These are phyloP conservation scores for Elaeis oleifera DNA, from an alignment of 202 grass and related monocot species.

Conservation along the genomic window DNA sequence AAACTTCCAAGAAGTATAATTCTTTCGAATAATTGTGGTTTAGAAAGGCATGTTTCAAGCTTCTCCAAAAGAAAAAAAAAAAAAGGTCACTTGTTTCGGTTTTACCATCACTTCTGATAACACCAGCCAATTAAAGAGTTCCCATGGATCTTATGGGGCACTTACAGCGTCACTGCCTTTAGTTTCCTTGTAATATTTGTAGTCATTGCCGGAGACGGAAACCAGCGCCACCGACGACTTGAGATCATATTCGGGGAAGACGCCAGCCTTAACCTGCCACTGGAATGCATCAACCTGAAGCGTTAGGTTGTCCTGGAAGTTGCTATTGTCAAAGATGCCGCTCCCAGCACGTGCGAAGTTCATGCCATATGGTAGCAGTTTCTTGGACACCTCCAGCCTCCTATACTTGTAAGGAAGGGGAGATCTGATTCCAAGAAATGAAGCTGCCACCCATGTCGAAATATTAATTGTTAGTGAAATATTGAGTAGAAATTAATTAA, in stretches of 20 bases:
- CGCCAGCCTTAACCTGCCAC: constrained; percentile 19
- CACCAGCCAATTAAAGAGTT: no score
- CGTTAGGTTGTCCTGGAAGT: constrained; percentile 64
- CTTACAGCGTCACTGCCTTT: no score
- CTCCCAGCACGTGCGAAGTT: constrained; percentile 75
- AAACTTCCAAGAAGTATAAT: no score
- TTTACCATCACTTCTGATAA: no score
- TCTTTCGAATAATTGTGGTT: no score
- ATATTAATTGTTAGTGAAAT: not conserved
- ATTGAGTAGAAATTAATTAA: no score
- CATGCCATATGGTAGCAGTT: constrained; percentile 43
- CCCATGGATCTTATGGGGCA: no score
- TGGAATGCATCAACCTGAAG: constrained; percentile 63
- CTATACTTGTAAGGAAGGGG: constrained; percentile 62
- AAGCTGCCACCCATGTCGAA: not conserved
- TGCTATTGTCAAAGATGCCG: constrained; percentile 59
- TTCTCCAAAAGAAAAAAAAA: no score
- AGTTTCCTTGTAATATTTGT: not conserved
- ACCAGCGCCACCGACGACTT: constrained; percentile 33
- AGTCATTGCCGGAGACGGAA: constrained; percentile 58
- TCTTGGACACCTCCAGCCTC: not conserved
- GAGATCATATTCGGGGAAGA: not conserved
- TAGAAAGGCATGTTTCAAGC: no score
- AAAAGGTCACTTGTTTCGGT: no score
- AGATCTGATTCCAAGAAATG: no score